These are phyloP conservation scores for Oryza officinalis DNA, from an alignment of 176 grass and related monocot genomes.

Conservation along the genomic window DNA sequence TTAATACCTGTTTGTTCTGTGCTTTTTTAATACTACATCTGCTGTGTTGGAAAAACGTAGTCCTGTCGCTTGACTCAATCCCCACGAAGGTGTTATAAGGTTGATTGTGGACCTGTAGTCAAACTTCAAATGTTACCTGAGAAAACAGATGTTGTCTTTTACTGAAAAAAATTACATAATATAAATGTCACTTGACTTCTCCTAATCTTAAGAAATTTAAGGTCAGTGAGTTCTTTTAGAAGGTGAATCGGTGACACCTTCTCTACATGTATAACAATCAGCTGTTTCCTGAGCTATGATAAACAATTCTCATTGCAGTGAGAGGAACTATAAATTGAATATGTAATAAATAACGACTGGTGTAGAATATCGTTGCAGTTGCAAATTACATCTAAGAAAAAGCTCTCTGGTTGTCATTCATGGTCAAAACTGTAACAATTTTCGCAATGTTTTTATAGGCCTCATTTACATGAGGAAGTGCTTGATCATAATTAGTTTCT, in stretches of 20 bases:
- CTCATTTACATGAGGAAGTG: slow-evolving; percentile 24
- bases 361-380: background rate
- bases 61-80: background rate
- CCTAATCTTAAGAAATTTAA: background rate
- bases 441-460: slow-evolving; percentile 4
- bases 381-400: background rate
- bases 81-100: background rate
- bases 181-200: background rate
- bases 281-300: background rate
- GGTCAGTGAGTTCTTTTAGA: background rate
- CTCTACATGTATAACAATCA: background rate
- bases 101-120: background rate
- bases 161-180: background rate
- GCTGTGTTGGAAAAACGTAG: background rate
- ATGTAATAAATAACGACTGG: background rate
- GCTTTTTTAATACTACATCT: background rate
- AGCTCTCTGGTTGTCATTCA: background rate
- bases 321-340: background rate
- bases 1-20: background rate
- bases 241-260: background rate
- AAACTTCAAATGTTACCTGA: background rate
- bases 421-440: background rate
- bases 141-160: background rate
- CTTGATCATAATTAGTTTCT: background rate
- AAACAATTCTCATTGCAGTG: background rate